phyloP scores from a whole-genome alignment of 2,329 filamentous ascomycete species.

The Alternaria atra region DNA sequence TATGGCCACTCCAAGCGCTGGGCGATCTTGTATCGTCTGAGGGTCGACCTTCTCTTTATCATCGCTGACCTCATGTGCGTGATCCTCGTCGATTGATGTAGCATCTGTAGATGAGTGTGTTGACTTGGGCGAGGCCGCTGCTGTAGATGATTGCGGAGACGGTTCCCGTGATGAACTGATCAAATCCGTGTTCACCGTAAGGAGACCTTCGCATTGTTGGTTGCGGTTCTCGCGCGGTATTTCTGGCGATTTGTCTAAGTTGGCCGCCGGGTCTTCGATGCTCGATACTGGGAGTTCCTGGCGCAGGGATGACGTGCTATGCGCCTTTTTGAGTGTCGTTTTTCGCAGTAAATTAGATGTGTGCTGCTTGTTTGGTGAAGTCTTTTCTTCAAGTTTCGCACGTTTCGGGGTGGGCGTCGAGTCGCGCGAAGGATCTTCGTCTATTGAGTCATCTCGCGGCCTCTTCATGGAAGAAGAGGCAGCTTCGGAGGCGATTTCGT shows the following conservation, averaged over 20 bases:
- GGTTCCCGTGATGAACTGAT: conserved; percentile 38
- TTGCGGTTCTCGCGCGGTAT: conserved; percentile 39
- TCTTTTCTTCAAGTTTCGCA: conserved; percentile 21
- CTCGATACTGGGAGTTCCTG: conserved; percentile 45
- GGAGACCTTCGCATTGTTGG: conserved; percentile 44
- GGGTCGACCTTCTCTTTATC: conserved; percentile 36
- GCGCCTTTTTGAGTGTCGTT: conserved; percentile 43
- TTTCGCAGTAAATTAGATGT: conserved; percentile 30
- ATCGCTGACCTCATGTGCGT: conserved; percentile 13
- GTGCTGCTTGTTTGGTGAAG: conserved; percentile 19
- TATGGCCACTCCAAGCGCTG: conserved; percentile 41
- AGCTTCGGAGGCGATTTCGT: conserved; percentile 2
- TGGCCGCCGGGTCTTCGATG: conserved; percentile 40
- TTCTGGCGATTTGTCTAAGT: conserved; percentile 27
- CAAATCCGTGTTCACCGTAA: conserved; percentile 42
- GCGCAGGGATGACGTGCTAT: conserved; percentile 42
- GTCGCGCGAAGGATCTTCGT: conserved; percentile 22
- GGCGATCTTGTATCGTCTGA: conserved; percentile 29
- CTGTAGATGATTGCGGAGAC: conserved; percentile 40
- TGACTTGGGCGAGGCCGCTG: conserved; percentile 45
- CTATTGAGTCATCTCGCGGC: conserved; percentile 34
- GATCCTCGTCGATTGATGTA: conserved; percentile 50
- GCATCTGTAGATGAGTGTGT: conserved; percentile 47
- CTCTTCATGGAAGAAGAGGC: conserved; percentile 36
- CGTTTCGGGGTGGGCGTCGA: conserved; percentile 26